Base-by-base conservation (phyloP, 768 basidiomycete species). In the Goffeauzyma gilvescens region DNA sequence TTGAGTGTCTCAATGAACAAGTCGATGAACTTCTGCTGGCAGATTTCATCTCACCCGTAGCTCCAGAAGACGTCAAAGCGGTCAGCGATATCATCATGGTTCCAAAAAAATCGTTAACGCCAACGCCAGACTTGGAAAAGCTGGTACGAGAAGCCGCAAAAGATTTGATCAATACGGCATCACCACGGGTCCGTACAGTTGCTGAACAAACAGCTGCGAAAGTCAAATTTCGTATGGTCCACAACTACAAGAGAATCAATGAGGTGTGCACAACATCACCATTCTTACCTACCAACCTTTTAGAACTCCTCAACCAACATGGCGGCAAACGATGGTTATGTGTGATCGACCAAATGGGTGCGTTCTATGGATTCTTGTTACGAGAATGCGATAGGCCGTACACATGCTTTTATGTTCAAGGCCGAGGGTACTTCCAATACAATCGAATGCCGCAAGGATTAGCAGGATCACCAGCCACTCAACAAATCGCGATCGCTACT, bases 381-480 rank as follows among this genome's bases (percentile, higher is more conserved):
- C 46, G 33, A 3, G 37, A 52, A 20, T 46, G 50, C 1, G 31
- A 36, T 3, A 2, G 32, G 9, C 59, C 55, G 0, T 65, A 63
- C 31, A 49, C 65, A 0, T 52, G 50, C 5, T 68, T 71, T 44
- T 68, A 65, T 26, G 55, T 67, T 0, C 60, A 62, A 41, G 68
- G 67, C 0, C n/a, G 51, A 1, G 69, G 69, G 0, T 68, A 63
- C 35, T 67, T 63, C 32, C 40, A 44, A 5, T 69, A 66, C 31
- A 30, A 40, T 1, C 23, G 56, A 0, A 68, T 71, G 65, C 68
- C 66, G 0, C 69, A 71, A 44, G 69, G 69, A 0, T 36, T 69
- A 0, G 66, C 62, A 0, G 69, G 66, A 0, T 64, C 65, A 1
- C 69, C 68, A 6, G 55, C 65, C 0, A 57, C 54, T 5, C 69